Percentiles rank a stretch among this genome's conserved stretches.
Evolutionary conservation across 2,329 filamentous ascomycete species (phyloP).

Genomic region (Zalaria obscura): DNA sequence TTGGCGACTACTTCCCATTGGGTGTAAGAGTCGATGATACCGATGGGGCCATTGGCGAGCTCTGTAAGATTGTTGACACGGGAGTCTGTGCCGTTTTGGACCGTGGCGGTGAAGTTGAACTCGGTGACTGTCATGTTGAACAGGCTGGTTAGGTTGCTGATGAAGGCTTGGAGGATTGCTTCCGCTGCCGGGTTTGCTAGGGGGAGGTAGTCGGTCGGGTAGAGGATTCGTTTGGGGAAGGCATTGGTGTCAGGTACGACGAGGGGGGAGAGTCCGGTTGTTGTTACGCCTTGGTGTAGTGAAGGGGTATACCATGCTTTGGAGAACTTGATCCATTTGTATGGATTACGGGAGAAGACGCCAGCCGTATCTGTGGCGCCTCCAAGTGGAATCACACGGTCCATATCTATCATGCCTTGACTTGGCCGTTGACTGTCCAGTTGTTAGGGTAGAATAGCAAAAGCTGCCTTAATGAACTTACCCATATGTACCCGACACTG

Average conservation of each 20-base stretch:
- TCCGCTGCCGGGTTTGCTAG: constrained; percentile 26
- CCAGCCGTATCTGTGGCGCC: constrained; percentile 9
- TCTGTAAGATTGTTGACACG: constrained; percentile 17
- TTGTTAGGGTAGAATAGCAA: no score
- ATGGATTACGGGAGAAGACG: constrained; percentile 7
- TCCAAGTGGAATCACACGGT: constrained; percentile 8
- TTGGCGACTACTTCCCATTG: constrained; percentile 19
- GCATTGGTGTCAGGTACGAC: constrained; percentile 18
- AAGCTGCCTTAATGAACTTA: no score
- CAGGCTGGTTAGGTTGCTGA: constrained; percentile 19
- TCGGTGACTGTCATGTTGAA: constrained; percentile 24
- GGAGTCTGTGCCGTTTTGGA: constrained; percentile 14
- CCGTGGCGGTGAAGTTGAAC: constrained; percentile 22
- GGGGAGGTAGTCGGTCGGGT: constrained; percentile 27
- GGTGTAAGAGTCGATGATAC: constrained; percentile 18
- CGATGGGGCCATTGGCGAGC: constrained; percentile 13
- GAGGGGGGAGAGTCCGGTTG: constrained; percentile 24
- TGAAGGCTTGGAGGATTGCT: constrained; percentile 22
- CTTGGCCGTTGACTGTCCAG: constrained; percentile 6
- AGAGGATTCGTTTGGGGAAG: constrained; percentile 25
- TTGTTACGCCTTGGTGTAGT: constrained; percentile 19
- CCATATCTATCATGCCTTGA: constrained; percentile 8
- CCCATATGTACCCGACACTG: constrained; percentile 5
- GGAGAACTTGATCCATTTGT: constrained; percentile 19
- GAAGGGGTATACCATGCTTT: constrained; percentile 24